A percentile compares a stretch with the other conserved stretches of the same genome.
Conservation (phyloP, 495 filamentous ascomycete species). For the Xylaria telfairii region DNA sequence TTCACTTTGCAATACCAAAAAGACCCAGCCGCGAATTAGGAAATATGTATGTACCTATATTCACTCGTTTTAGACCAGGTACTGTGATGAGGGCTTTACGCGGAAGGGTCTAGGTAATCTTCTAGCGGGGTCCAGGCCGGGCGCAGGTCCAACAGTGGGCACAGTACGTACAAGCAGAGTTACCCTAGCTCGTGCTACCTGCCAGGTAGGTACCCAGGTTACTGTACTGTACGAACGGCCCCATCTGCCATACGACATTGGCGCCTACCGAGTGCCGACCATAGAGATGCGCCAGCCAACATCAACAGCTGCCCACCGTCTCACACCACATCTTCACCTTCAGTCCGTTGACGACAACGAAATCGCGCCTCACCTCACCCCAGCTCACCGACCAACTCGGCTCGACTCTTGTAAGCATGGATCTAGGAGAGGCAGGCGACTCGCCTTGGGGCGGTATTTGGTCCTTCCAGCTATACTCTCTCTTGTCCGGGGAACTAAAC, state of each 20-base stretch:
- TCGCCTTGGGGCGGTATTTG: conserved; percentile 74
- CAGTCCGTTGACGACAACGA: conserved; percentile 18
- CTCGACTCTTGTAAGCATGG: conserved; percentile 49
- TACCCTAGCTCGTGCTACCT: too few species aligned
- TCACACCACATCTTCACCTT: conserved; percentile 14
- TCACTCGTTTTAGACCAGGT: too few species aligned
- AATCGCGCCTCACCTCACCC: background rate
- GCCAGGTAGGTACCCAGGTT: background rate
- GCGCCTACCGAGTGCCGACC: background rate
- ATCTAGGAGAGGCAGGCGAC: conserved; percentile 67
- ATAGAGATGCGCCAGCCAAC: conserved; percentile 16
- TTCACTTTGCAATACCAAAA: background rate
- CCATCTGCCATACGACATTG: background rate
- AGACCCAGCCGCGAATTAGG: background rate
- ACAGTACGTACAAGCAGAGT: too few species aligned
- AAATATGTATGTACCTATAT: background rate
- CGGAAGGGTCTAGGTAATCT: too few species aligned
- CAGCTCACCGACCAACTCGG: background rate
- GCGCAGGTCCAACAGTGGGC: too few species aligned
- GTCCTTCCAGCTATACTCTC: conserved; percentile 33
- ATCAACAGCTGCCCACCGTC: conserved; percentile 16
- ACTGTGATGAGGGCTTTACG: too few species aligned
- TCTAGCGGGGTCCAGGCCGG: too few species aligned
- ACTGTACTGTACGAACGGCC: background rate
- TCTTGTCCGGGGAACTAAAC: conserved; percentile 32